Percentiles rank a stretch among this genome's conserved stretches.
Conservation (phyloP, 441 rosid genomes). For the Pelargonium citronellum region DNA sequence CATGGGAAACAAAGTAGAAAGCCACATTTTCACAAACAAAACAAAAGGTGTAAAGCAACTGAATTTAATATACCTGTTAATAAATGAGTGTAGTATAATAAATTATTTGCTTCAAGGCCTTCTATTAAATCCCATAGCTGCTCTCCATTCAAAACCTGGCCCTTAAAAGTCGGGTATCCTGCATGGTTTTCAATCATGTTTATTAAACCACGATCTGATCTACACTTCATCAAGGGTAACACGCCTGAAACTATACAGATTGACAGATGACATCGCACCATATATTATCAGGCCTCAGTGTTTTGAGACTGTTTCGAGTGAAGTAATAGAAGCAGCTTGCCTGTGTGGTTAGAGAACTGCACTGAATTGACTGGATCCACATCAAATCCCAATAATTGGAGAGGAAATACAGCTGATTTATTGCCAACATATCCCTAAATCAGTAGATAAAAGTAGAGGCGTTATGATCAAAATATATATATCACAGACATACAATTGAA, state of each 20-base stretch:
- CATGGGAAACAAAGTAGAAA: background rate
- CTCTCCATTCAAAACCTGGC: constrained; percentile 88
- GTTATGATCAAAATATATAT: background rate
- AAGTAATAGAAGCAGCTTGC: constrained; percentile 48
- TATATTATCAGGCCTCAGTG: constrained; percentile 32
- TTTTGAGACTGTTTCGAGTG: constrained; percentile 31
- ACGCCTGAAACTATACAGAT: constrained; percentile 33
- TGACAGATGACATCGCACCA: constrained; percentile 33
- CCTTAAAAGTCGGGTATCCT: constrained; percentile 95
- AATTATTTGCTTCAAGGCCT: constrained; percentile 85
- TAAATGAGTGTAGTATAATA: constrained; percentile 83
- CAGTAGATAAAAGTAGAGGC: constrained; percentile 7
- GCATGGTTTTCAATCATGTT: constrained; percentile 20
- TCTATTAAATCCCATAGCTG: constrained; percentile 82
- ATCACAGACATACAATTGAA: background rate
- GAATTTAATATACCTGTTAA: constrained; percentile 56
- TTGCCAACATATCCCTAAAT: constrained; percentile 97
- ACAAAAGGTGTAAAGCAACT: constrained; percentile 5
- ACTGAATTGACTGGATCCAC: constrained; percentile 97
- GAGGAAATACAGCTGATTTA: constrained; percentile 95
- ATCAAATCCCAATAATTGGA: constrained; percentile 90
- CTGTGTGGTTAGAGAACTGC: constrained; percentile 98
- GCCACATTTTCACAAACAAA: background rate
- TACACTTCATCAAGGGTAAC: constrained; percentile 14
- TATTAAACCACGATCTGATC: constrained; percentile 14